Conservation (phyloP, 345 rosid genomes). For the Lepidium aucheri region DNA sequence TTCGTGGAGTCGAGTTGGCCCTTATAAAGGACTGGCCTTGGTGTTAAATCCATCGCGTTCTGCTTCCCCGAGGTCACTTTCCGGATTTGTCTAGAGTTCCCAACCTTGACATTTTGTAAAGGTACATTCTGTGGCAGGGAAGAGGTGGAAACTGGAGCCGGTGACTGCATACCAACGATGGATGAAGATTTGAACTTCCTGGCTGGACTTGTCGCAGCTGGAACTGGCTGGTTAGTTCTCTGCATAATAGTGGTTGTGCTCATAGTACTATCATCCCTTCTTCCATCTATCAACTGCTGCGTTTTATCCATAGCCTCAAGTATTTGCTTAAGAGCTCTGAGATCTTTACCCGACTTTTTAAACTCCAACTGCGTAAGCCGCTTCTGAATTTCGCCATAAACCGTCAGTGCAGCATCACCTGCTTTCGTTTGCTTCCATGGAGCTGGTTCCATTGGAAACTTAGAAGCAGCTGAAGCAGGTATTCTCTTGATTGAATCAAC, state of each 20-base stretch:
- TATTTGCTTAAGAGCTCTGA: slow-evolving; percentile 82
- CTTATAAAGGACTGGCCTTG: slow-evolving; percentile 30
- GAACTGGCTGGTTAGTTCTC: slow-evolving; percentile 28
- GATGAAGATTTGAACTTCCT: slow-evolving; percentile 40
- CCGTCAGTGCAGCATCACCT: slow-evolving; percentile 32
- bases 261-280: slow-evolving; percentile 28
- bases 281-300: slow-evolving; percentile 32
- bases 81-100: slow-evolving; percentile 26
- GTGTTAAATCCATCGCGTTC: slow-evolving; percentile 40
- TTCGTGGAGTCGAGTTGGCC: slow-evolving; percentile 24
- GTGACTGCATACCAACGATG: slow-evolving; percentile 41
- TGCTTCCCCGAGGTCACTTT: slow-evolving; percentile 34
- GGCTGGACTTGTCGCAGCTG: slow-evolving; percentile 28
- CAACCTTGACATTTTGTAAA: slow-evolving; percentile 24
- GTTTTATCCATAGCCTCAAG: slow-evolving; percentile 82
- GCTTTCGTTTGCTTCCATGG: slow-evolving; percentile 55
- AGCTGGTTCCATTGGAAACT: slow-evolving; percentile 61
- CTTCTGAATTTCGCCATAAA: slow-evolving; percentile 79
- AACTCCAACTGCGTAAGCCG: slow-evolving; percentile 67
- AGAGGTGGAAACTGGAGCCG: slow-evolving; percentile 28
- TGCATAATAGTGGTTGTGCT: slow-evolving; percentile 25
- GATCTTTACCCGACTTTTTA: slow-evolving; percentile 72
- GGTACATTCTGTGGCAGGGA: slow-evolving; percentile 18
- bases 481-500: slow-evolving; percentile 41
- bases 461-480: slow-evolving; percentile 27